Evolutionary conservation across 2,329 filamentous ascomycete species (phyloP), one percentile per base, ranked within the genome.

Genomic region (Botrytis medusae): DNA sequence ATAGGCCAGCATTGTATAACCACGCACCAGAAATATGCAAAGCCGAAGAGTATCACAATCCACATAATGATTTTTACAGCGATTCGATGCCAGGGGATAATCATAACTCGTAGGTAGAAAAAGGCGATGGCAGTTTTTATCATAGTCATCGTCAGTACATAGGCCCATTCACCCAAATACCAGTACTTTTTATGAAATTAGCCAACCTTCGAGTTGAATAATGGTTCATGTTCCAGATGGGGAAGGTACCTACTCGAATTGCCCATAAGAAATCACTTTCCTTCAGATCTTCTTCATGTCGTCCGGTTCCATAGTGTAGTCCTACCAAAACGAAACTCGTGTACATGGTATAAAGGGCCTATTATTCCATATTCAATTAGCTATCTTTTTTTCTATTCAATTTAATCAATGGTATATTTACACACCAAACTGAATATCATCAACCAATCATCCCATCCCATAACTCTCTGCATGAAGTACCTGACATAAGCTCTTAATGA

Each of bases 401-500:
- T 34, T 7, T 32, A 32, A 29, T 22, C 4, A 16, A 29, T 9
- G 1, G 40, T 10, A 12, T 25, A 2, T 69, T 9, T 22, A 57
- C 65, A 42, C 20, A 69, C 48, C 65, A 69, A 40, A 42, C 51
- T 57, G 34, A 57, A 4, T 9, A 69, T n/a, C 37, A 69, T 69
- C 48, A 69, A 25, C 65, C 65, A 42, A 59, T 69, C 65, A 25
- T 69, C 65, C 48, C 48, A 57, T 7, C 65, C 65, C 48, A 69
- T 69, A 25, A 57, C 8, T 12, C 42, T 69, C 48, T 69, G 48
- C n/a, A 69, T 69, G 2, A 57, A 40, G 25, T 22, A 69, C 51
- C 51, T 61, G 46, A 32, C 18, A 40, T 86, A 90, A 75, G 87
- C 16, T 32, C 65, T 37, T 2, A 69, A 57, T 14, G 14, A 7